These are phyloP conservation scores for Cephalotrichum gorgonifer DNA, from an alignment of 2,329 filamentous ascomycete species.

Conservation along the genomic window DNA sequence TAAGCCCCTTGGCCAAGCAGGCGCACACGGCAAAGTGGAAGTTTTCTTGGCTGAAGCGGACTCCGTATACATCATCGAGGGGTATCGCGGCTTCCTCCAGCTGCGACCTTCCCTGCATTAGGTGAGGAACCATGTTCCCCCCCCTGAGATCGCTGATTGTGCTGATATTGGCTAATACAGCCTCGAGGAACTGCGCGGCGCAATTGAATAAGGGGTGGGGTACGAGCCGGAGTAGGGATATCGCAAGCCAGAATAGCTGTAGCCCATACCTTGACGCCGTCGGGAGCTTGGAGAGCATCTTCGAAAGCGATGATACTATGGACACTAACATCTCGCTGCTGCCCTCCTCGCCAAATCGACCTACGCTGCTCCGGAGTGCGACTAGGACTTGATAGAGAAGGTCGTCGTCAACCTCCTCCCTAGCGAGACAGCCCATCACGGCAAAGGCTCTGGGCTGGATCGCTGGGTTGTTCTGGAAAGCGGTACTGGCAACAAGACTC, in stretches of 20 bases:
- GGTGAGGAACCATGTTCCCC: constrained; percentile 45
- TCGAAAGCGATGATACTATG: constrained; percentile 56
- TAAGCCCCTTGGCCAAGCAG: constrained; percentile 52
- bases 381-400: constrained; percentile 62
- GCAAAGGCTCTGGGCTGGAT: constrained; percentile 60
- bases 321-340: constrained; percentile 59
- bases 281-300: constrained; percentile 61
- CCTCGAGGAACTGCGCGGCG: constrained; percentile 53
- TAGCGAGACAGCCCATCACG: constrained; percentile 60
- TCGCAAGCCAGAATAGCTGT: constrained; percentile 61
- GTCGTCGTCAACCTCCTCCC: constrained; percentile 64
- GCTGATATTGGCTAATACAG: constrained; percentile 53
- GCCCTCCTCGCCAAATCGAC: constrained; percentile 53
- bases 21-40: constrained; percentile 60
- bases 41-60: constrained; percentile 52
- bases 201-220: constrained; percentile 55
- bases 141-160: constrained; percentile 49
- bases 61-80: constrained; percentile 55
- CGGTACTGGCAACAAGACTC: constrained; percentile 62
- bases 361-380: constrained; percentile 53
- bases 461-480: constrained; percentile 63
- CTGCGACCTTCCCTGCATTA: constrained; percentile 49
- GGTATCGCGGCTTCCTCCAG: constrained; percentile 52
- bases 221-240: constrained; percentile 55
- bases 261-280: constrained; percentile 57